A percentile compares a stretch with the other conserved stretches of the same genome.
phyloP scores from a whole-genome alignment of 257 asterid genomes.

The Echites panduratus region DNA sequence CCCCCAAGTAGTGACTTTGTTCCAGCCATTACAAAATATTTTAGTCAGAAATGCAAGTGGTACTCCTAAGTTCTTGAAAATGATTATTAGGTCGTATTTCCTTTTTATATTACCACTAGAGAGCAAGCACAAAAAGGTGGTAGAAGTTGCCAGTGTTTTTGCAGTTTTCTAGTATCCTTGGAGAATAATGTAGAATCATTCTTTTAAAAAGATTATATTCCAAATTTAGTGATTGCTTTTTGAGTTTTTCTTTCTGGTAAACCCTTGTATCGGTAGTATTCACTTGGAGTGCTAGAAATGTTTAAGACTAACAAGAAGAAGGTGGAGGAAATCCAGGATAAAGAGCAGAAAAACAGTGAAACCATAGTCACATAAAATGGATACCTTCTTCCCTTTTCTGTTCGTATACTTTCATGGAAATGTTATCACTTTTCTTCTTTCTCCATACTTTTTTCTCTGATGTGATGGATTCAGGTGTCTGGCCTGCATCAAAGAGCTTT shows the following conservation, averaged over 20 bases:
- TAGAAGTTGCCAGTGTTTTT: not conserved
- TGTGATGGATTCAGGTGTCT: conserved; percentile 55
- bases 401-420: not conserved
- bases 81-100: not conserved
- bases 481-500: conserved; percentile 90
- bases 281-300: not conserved
- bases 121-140: not conserved
- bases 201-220: too few species aligned
- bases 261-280: not conserved
- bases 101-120: not conserved
- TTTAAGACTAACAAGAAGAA: not conserved
- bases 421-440: not conserved
- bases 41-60: not conserved
- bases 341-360: not conserved
- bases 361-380: not conserved
- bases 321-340: not conserved
- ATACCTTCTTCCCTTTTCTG: not conserved
- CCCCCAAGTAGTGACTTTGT: not conserved
- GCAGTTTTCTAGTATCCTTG: not conserved
- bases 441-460: conserved; percentile 6
- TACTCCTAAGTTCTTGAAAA: not conserved
- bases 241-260: not conserved
- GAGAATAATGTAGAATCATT: too few species aligned
- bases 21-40: not conserved
- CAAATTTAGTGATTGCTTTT: not conserved